Evolutionary conservation across 2,329 filamentous ascomycete genomes (phyloP), one percentile per base, ranked within the genome.

Genomic region (Claviceps lovelessii): DNA sequence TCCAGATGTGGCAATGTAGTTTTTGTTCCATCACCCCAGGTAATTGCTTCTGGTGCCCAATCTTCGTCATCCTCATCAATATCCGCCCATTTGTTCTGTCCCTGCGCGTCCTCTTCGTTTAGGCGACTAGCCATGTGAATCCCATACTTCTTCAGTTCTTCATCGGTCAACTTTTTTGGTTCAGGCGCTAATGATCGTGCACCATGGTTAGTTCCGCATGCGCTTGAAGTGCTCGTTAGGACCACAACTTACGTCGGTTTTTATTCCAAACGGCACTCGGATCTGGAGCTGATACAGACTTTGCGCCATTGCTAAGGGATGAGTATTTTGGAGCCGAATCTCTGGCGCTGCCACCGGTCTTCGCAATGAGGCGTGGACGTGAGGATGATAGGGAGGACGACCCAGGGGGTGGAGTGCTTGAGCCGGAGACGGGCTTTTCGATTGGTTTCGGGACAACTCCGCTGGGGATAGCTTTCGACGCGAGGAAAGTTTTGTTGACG

Each of bases 31-130:
- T 94, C 88, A 64, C 86, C 87, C 88, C 88, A 94, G 56, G 87
- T 87, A 60, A 93, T 89, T 53, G 85, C 82, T 59, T 93, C 87
- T 2, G 88, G 88, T 15, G 84, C 85, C 86, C 88, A 91, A 63
- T 91, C 87, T 42, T 93, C 88, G 63, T 90, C 86, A 59, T 93
- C 88, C 56, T 93, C 88, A 58, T 93, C 88, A 57, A 91, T 90
- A 64, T 94, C 88, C 29, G 88, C 88, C 88, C 88, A 94, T 66
- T 90, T 91, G 37, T 84, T 82, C 62, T 90, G 85, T 56, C 86
- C 86, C 56, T 81, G 80, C 53, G 76, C 69, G 65, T 90, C 86
- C 60, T 91, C 86, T 51, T 85, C 79, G 59, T 88, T 84, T 55
- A 93, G 73, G 61, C 88, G 83, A 62, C 79, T 88, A 55, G 88